Base-by-base conservation (phyloP, 257 asterid genomes). In the Cynanchum wilfordii region DNA sequence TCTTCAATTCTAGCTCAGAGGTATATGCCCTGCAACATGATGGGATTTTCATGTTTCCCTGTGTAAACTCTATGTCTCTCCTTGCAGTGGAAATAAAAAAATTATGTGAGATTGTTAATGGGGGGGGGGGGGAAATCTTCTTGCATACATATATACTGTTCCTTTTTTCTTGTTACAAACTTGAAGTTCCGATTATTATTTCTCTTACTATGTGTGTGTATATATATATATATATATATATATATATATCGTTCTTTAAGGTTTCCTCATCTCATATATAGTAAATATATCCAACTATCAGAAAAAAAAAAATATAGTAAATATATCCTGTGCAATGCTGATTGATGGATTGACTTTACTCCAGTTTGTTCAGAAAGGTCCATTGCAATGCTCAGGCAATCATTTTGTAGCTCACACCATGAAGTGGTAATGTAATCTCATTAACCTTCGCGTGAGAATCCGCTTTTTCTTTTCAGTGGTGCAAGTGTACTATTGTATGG, bases 1-100 rank as follows among this genome's bases (percentile, higher is more conserved):
- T 95, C 79, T 79, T 87, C 19, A 96, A 95, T 76, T 82, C 94
- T 17, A 98, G 98, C 85, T 92, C 99, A 17, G 97, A 95, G 99
- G 99, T 92, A 89, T 33, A 44, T 68, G 64, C 68, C 72, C 57
- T 56, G 55, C 51, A 49, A 47, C 49, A 19, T 25, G 45, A 60
- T 50, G 42, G 13, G 25, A 22, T 47, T 73, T 15, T 25, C 51
- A n/a, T 55, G 66, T 52, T 70, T 7, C 19, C 13, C 38, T 16
- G 11, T n/a, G 57, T 50, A 38, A 49, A 42, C 16, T 36, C 20
- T 6, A 54, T 40, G 12, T 52, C 17, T 54, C 50, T 30, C 63
- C 50, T 52, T 30, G 56, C 27, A 33, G 68, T n/a, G n/a, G n/a
- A n/a, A n/a, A n/a, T n/a, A n/a, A 42, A 38, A 62, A 62, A 47